phyloP scores from a whole-genome alignment of 768 basidiomycete species.

The Russula vinacea region DNA sequence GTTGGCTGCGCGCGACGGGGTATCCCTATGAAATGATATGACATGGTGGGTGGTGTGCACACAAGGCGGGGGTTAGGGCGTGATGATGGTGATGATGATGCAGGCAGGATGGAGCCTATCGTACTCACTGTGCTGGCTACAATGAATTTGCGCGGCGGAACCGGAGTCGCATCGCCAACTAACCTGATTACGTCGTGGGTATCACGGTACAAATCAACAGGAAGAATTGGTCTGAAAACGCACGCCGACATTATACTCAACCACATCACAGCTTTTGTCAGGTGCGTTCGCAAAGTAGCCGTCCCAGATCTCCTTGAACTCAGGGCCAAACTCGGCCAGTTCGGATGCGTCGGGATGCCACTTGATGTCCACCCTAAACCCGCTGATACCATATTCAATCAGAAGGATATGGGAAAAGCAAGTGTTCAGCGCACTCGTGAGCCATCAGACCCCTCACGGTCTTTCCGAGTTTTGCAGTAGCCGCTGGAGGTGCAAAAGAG shows the following conservation, averaged over 20 bases:
- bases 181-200: neutral
- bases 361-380: slow-evolving; percentile 32
- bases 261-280: slow-evolving; percentile 32
- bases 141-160: slow-evolving; percentile 30
- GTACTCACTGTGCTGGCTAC: slow-evolving; percentile 19
- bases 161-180: neutral
- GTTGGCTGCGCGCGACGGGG: slow-evolving; percentile 31
- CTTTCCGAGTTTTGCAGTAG: slow-evolving; percentile 37
- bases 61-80: neutral
- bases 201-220: neutral
- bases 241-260: slow-evolving; percentile 25
- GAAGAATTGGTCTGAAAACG: slow-evolving; percentile 1
- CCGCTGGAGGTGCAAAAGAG: slow-evolving; percentile 31
- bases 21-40: slow-evolving; percentile 13
- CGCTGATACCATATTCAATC: neutral
- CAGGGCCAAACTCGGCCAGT: slow-evolving; percentile 32
- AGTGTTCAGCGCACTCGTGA: slow-evolving; percentile 48
- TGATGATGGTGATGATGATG: neutral
- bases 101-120: neutral
- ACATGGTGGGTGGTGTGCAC: no score
- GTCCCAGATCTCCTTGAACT: slow-evolving; percentile 33
- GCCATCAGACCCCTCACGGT: slow-evolving; percentile 50
- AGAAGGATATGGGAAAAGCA: neutral
- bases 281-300: slow-evolving; percentile 29
- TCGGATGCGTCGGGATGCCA: slow-evolving; percentile 31